Conservation (phyloP, 140 eudicot species). For the Anethum foeniculum region DNA sequence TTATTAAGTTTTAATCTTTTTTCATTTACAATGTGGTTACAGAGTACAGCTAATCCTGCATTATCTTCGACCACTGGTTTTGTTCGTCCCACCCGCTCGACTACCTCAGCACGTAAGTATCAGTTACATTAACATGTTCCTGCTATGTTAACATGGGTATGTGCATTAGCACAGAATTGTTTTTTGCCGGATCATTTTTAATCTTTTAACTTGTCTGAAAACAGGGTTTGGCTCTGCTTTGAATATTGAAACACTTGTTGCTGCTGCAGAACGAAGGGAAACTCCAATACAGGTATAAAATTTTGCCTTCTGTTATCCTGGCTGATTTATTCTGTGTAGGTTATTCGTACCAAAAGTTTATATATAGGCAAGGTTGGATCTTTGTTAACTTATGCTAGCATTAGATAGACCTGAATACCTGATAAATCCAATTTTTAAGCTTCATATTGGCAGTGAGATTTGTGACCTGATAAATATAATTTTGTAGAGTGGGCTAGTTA, state of each 20-base stretch:
- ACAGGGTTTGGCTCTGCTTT: conserved; percentile 97
- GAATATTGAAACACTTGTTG: conserved; percentile 93
- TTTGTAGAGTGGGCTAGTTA: background rate
- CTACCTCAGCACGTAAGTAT: conserved; percentile 59
- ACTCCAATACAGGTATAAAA: conserved; percentile 77
- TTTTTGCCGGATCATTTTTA: conserved; percentile 4
- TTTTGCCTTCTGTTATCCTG: background rate
- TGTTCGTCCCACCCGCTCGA: conserved; percentile 61
- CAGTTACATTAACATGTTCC: background rate
- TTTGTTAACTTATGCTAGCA: background rate
- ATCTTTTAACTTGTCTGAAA: conserved; percentile 6
- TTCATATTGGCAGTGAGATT: background rate
- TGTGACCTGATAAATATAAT: too few relatives aligned
- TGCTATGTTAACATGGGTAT: background rate
- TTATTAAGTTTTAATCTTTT: background rate
- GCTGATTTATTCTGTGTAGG: background rate
- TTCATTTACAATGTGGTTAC: background rate
- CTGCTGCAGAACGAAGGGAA: conserved; percentile 97
- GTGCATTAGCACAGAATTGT: background rate
- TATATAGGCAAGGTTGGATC: background rate
- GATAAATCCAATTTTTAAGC: background rate
- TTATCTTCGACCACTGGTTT: conserved; percentile 66
- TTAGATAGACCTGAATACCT: background rate
- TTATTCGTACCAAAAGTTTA: background rate
- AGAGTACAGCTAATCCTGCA: conserved; percentile 34